Evolutionary conservation across 768 basidiomycete species (phyloP).

Genomic region (Xerocomellus amylosporus): DNA sequence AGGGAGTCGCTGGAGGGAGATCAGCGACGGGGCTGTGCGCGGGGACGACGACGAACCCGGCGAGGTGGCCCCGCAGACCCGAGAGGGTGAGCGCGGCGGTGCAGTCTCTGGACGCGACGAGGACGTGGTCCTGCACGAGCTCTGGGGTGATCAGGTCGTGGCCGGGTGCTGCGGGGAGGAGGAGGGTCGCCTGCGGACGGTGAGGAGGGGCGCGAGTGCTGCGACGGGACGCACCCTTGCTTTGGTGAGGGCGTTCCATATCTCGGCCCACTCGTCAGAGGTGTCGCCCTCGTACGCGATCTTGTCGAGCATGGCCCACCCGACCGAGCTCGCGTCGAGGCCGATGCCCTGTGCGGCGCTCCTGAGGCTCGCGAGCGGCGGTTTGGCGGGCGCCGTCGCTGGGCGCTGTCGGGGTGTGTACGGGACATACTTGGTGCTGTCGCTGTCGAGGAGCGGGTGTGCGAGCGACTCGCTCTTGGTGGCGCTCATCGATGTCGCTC

Average conservation of each 20-base stretch:
- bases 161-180: constrained; percentile 69
- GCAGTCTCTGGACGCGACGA: constrained; percentile 43
- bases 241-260: constrained; percentile 60
- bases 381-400: constrained; percentile 32
- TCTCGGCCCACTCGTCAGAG: constrained; percentile 61
- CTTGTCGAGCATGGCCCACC: constrained; percentile 78
- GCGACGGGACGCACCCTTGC: constrained; percentile 57
- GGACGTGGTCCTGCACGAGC: constrained; percentile 81
- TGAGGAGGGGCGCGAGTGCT: not conserved
- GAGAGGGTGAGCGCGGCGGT: constrained; percentile 73
- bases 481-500: constrained; percentile 30
- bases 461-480: constrained; percentile 53
- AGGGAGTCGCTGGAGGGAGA: constrained; percentile 34
- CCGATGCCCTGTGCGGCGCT: constrained; percentile 68
- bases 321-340: constrained; percentile 59
- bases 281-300: constrained; percentile 53
- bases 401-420: constrained; percentile 75
- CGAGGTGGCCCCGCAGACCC: constrained; percentile 72
- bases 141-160: constrained; percentile 63
- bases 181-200: constrained; percentile 61
- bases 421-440: constrained; percentile 57
- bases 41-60: constrained; percentile 46
- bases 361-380: constrained; percentile 60
- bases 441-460: constrained; percentile 59
- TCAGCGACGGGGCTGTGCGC: constrained; percentile 32